Evolutionary conservation across 495 filamentous ascomycete species (phyloP), one percentile per base, ranked within the genome.

Genomic region (Penicillium goetzii): DNA sequence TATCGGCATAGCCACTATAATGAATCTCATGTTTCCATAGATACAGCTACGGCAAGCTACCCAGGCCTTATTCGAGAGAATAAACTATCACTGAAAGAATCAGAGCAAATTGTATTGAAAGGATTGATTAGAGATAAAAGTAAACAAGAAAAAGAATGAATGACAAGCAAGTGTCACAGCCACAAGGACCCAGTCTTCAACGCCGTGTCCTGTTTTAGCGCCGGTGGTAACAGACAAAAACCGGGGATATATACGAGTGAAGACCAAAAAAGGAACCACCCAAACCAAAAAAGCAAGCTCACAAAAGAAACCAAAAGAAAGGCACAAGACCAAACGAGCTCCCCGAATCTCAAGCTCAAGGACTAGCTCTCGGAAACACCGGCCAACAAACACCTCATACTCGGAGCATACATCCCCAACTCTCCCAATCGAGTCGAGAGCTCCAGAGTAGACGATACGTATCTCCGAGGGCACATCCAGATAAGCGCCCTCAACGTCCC

Each of bases 151-250:
- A 50, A 47, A 14, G 60, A 60, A 30, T 41, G 43, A 53, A 67
- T 59, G 57, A 38, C 61, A 62, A 59, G 26, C 53, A 26, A 23
- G 34, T 11, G n/a, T 36, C 34, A 36, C 19, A 40, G n/a, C 5
- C n/a, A 32, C 15, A 17, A 56, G 21, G 36, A 53, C 36, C 34
- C 26, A 15, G 50, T 45, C 51, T 51, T 25, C n/a, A 64, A 68
- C 62, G 59, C 62, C 65, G n/a, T 23, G 34, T 61, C 56, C 59
- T 52, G 54, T 58, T 55, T 53, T 60, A 58, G 68, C 65, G 62
- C 68, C 65, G 34, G 25, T 34, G 17, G 56, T 55, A 63, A 67
- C 25, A 41, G 40, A 62, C 26, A 43, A 43, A 56, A 57, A 33
- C n/a, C 47, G 59, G 53, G 51, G 38, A 70, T 68, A 65, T 65